Evolutionary conservation across 1,139 yeast species (phyloP), one percentile per base, ranked within the genome.

Genomic region (Arxiozyma slooffiae): DNA sequence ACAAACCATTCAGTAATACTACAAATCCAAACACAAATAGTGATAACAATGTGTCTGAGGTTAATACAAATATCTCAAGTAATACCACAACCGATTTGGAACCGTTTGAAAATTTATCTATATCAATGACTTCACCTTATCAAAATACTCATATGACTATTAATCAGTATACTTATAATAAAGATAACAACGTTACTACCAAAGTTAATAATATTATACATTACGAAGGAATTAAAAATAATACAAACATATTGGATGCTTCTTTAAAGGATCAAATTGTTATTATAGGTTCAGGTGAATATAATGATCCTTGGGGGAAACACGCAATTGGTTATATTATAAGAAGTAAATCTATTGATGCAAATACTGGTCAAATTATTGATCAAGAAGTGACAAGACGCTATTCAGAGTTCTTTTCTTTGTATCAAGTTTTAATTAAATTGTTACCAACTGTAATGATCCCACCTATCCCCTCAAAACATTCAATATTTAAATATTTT

Each of bases 401-500:
- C 44, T 92, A 92, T 67, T 85, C 96, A 34, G 98, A 92, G 64
- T 92, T 92, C 64, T 96, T 86, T 61, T 79, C 87, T 49, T 74
- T 92, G 43, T 73, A 97, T 52, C 82, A 77, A 41, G 77, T 83
- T 3, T 73, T 92, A 24, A 72, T 80, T 5, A 80, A 81, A 61
- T 71, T 86, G 38, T 85, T 86, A 61, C 97, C 98, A 4, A 81
- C 95, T 16, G 67, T 84, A n/a, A 77, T 92, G 1, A 79, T 92
- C 5, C 98, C 98, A 1, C 96, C 97, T 0, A 87, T 92, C 24
- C 98, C 98, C 0, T 95, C 90, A 50, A 92, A 92, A 68, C 96
- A 92, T 63, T 73, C 85, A 22, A 63, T 80, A 57, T 63, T 70
- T 17, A 70, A 68, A 52, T 72, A 72, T 53, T 63, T 71, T 43